Base-by-base conservation (phyloP, 2,329 filamentous ascomycete species). In the Clonostachys sp. region DNA sequence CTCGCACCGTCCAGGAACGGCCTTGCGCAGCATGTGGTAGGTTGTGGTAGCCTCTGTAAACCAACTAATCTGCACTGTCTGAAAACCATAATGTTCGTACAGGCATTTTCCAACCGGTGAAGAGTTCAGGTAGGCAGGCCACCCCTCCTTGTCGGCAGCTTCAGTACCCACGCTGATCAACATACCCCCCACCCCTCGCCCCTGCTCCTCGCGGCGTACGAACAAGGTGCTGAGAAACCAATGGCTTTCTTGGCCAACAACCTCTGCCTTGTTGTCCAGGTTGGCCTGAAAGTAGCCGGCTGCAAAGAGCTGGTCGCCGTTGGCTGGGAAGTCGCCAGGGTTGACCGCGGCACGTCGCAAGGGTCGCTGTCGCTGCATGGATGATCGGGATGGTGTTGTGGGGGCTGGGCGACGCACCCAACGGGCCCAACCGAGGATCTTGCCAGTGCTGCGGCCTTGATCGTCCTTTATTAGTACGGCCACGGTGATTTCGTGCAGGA, bases 211-310 rank as follows among this genome's bases (percentile, higher is more conserved):
- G n/a, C 57, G 57, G 13, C 56, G 52, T 3, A 70, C 63, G 3
- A 60, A 57, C 8, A 67, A 52, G 10, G 56, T 59, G 30, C 61
- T 61, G 12, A 71, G 48, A 45, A 63, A 67, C 60, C 69, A 68
- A 41, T 57, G 53, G 7, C 48, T 50, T 1, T 53, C 53, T 3
- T 50, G 55, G 8, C 50, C 56, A 48, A 68, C 57, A 36, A 64
- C 41, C 12, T 55, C 48, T 6, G 34, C 40, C 17, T 53, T 50
- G 3, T 53, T 58, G 34, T 58, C 54, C 36, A 48, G 46, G 18
- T 61, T 64, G 5, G 52, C 53, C 46, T 61, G 60, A 45, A 76
- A 75, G 59, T 76, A 77, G 6, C 56, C 44, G 8, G 61, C 57
- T 1, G 68, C 71, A 12, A 70, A 54, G 24, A 54, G 53, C 42